phyloP scores from a whole-genome alignment of 257 asterid species.

The Jacaranda copaia region DNA sequence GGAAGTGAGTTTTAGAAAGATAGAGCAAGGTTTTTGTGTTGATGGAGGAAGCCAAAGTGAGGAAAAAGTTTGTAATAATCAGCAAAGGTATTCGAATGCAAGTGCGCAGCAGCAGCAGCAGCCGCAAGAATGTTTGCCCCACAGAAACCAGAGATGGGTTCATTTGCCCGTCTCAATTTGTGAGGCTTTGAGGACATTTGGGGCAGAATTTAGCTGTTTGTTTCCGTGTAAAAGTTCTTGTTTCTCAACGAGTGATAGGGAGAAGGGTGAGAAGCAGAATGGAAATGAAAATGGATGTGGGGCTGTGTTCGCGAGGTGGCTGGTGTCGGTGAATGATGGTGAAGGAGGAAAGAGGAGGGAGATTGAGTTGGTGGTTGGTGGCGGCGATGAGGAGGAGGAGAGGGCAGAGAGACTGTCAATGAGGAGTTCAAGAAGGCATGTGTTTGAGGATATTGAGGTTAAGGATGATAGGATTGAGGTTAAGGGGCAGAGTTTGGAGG shows the following conservation, averaged over 20 bases:
- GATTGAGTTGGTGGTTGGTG: slow-evolving; percentile 87
- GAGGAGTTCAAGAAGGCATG: slow-evolving; percentile 84
- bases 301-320: slow-evolving; percentile 79
- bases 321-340: slow-evolving; percentile 75
- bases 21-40: slow-evolving; percentile 40
- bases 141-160: slow-evolving; percentile 89
- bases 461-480: slow-evolving; percentile 63
- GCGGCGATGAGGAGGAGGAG: slow-evolving; percentile 62
- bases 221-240: slow-evolving; percentile 80
- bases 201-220: slow-evolving; percentile 84
- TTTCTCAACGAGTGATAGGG: slow-evolving; percentile 54
- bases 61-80: slow-evolving; percentile 25
- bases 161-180: slow-evolving; percentile 89
- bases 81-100: slow-evolving; percentile 44
- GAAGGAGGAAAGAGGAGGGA: slow-evolving; percentile 74
- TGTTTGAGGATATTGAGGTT: slow-evolving; percentile 83
- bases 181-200: slow-evolving; percentile 74
- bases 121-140: slow-evolving; percentile 59
- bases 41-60: slow-evolving; percentile 34
- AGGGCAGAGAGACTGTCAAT: slow-evolving; percentile 33
- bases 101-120: slow-evolving; percentile 54
- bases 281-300: slow-evolving; percentile 62
- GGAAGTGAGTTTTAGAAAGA: slow-evolving; percentile 67
- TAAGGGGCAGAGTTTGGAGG: slow-evolving; percentile 48
- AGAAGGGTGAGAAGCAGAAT: slow-evolving; percentile 44